Evolutionary conservation across 768 basidiomycete species (phyloP).

Genomic region (Agrocybe chaxingu): DNA sequence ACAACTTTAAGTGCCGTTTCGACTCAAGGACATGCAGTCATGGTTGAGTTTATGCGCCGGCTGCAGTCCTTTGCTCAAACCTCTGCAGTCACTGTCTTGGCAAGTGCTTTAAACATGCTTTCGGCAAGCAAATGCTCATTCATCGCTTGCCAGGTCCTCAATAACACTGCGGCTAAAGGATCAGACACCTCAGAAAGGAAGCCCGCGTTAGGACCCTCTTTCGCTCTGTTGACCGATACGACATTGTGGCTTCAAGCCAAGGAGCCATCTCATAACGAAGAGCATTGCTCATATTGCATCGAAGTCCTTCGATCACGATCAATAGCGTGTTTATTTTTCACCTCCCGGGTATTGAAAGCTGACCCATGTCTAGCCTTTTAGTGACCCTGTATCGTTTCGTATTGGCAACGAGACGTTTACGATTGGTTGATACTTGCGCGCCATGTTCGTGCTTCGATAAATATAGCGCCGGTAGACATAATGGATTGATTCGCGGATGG

Average conservation of each 20-base stretch:
- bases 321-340: slow-evolving; percentile 12
- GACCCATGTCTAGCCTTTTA: slow-evolving; percentile 6
- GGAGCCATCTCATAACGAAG: not conserved
- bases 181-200: slow-evolving; percentile 36
- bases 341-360: not conserved
- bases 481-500: too few relatives aligned
- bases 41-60: slow-evolving; percentile 69
- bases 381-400: slow-evolving; percentile 7
- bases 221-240: slow-evolving; percentile 67
- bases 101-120: slow-evolving; percentile 26
- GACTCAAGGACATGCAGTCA: slow-evolving; percentile 72
- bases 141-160: slow-evolving; percentile 47
- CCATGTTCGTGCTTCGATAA: too few relatives aligned
- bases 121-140: not conserved
- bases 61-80: slow-evolving; percentile 48
- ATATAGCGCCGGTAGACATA: too few relatives aligned
- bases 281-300: slow-evolving; percentile 8
- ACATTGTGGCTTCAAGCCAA: slow-evolving; percentile 63
- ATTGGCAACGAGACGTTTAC: too few relatives aligned
- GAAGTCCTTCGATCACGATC: slow-evolving; percentile 19
- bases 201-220: slow-evolving; percentile 75
- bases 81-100: slow-evolving; percentile 48
- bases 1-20: slow-evolving; percentile 63
- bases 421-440: too few relatives aligned
- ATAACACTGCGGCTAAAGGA: slow-evolving; percentile 42